A percentile compares a stretch with the other conserved stretches of the same genome.
Conservation (phyloP, 306 rosid genomes). For the Parietaria judaica region DNA sequence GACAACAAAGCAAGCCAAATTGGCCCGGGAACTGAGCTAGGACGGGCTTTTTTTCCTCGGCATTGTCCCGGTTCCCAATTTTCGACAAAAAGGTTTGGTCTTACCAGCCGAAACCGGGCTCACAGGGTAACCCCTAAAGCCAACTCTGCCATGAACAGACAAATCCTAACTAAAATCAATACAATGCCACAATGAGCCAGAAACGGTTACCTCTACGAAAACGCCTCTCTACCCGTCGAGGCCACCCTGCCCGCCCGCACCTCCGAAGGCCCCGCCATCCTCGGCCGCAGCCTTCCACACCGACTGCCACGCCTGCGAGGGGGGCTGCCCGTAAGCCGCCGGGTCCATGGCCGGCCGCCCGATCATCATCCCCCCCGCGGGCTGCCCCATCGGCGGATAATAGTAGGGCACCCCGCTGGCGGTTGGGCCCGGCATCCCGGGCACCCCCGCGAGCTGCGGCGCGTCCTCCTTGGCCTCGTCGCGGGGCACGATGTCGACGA, state of each 20-base stretch:
- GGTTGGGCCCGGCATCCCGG: constrained; percentile 80
- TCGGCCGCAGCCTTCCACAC: constrained; percentile 92
- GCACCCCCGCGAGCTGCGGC: constrained; percentile 60
- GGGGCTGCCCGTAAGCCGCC: constrained; percentile 78
- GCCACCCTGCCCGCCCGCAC: constrained; percentile 55
- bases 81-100: too few species aligned
- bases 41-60: too few species aligned
- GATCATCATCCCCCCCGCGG: constrained; percentile 77
- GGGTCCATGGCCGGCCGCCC: constrained; percentile 91
- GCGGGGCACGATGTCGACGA: constrained; percentile 89
- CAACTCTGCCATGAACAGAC: too few species aligned
- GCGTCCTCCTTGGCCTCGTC: constrained; percentile 91
- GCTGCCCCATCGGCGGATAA: constrained; percentile 88
- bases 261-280: constrained; percentile 60
- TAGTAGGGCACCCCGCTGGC: constrained; percentile 79
- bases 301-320: constrained; percentile 96
- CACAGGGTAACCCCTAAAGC: too few species aligned
- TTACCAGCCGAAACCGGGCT: too few species aligned
- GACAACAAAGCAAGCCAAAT: too few species aligned
- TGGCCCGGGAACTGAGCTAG: too few species aligned
- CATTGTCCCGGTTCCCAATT: too few species aligned
- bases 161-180: too few species aligned
- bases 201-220: constrained; percentile 44
- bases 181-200: too few species aligned
- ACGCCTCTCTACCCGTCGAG: constrained; percentile 36